These are phyloP conservation scores for Linum tenue DNA, from an alignment of 345 rosid species.

Conservation along the genomic window DNA sequence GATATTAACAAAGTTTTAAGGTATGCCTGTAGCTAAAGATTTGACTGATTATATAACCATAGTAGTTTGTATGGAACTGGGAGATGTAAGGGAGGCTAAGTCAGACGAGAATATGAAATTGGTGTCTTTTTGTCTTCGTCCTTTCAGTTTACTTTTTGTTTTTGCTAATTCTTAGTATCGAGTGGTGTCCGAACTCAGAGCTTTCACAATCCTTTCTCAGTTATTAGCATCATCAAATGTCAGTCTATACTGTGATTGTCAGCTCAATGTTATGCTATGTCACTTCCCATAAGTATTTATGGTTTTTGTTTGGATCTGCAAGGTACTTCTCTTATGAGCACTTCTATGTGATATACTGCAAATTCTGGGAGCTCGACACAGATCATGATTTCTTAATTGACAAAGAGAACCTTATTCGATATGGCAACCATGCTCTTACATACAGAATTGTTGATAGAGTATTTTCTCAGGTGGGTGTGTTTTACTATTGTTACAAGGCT, in stretches of 20 bases:
- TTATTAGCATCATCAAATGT: neutral
- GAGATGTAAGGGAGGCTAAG: neutral
- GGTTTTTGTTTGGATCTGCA: too few species aligned
- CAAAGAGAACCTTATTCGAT: conserved; percentile 6
- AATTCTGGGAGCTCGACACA: conserved; percentile 9
- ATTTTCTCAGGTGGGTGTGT: conserved; percentile 2
- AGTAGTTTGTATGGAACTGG: neutral
- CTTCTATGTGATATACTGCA: conserved; percentile 6
- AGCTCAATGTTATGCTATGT: neutral
- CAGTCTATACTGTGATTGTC: neutral
- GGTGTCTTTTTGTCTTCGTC: neutral
- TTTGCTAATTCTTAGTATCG: neutral
- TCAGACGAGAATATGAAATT: too few species aligned
- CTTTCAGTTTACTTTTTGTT: neutral
- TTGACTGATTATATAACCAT: neutral
- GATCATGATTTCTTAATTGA: conserved; percentile 7
- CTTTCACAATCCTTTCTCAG: neutral
- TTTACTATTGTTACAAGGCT: neutral
- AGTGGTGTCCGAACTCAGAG: neutral
- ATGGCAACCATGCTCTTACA: conserved; percentile 5
- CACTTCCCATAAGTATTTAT: neutral
- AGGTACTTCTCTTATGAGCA: conserved; percentile 8
- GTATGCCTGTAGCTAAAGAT: neutral
- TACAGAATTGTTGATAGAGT: conserved; percentile 4
- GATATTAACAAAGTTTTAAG: conserved; percentile 7